A percentile compares a stretch with the other conserved stretches of the same genome.
phyloP scores from a whole-genome alignment of 768 basidiomycete genomes.

The Paxillus involutus region DNA sequence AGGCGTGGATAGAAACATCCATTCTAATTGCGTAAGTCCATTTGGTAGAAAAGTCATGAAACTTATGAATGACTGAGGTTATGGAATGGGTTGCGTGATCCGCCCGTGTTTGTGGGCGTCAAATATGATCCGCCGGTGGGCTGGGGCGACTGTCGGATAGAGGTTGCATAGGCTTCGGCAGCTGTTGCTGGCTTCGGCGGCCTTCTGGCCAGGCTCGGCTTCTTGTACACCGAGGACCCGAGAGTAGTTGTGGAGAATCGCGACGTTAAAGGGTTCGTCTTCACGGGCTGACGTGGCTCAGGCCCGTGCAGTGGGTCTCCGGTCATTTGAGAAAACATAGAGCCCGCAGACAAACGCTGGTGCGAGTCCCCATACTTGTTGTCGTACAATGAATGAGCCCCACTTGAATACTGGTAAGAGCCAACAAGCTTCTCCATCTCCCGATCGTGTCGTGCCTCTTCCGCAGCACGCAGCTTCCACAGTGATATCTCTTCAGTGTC shows the following conservation, averaged over 20 bases:
- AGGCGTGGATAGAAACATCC: conserved; percentile 5
- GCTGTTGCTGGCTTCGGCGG: conserved; percentile 43
- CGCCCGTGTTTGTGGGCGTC: conserved; percentile 42
- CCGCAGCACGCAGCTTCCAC: conserved; percentile 48
- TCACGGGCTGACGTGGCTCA: conserved; percentile 74
- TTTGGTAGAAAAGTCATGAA: conserved; percentile 20
- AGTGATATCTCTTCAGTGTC: conserved; percentile 48
- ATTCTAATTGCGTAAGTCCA: conserved; percentile 26
- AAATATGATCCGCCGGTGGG: conserved; percentile 39
- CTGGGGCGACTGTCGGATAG: conserved; percentile 39
- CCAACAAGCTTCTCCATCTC: conserved; percentile 53
- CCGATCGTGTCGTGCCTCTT: conserved; percentile 48
- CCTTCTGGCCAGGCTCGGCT: conserved; percentile 28
- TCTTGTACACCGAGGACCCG: conserved; percentile 36
- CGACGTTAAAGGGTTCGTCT: conserved; percentile 43
- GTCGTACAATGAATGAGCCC: conserved; percentile 38
- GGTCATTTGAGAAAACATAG: conserved; percentile 70
- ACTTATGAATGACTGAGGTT: conserved; percentile 15
- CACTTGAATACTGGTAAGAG: conserved; percentile 46
- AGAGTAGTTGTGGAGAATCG: conserved; percentile 50
- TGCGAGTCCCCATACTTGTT: conserved; percentile 23
- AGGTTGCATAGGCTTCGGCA: conserved; percentile 59
- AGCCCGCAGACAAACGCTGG: conserved; percentile 44
- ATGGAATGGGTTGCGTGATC: conserved; percentile 55
- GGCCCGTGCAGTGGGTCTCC: conserved; percentile 60